Conservation (phyloP, 164 flowering plant genomes). For the Vitis vinifera region DNA sequence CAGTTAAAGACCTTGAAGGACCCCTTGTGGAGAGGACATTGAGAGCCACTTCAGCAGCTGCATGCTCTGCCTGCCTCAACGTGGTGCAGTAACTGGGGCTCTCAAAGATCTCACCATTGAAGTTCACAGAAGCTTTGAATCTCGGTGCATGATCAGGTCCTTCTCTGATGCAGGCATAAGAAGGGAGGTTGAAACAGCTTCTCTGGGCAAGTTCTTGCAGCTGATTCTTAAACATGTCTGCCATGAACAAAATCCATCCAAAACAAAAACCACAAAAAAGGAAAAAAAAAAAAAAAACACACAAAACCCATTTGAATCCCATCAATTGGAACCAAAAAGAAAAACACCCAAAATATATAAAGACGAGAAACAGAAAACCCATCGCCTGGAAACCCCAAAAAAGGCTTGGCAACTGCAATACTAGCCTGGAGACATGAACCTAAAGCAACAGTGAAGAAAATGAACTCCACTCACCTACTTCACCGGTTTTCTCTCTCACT, state of each 20-base stretch:
- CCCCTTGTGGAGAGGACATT: constrained; percentile 57
- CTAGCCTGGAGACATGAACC: neutral
- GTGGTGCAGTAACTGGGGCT: constrained; percentile 70
- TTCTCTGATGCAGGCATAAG: constrained; percentile 68
- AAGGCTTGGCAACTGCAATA: no score
- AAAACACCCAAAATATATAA: neutral
- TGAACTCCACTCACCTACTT: constrained; percentile 13
- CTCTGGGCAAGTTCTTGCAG: constrained; percentile 88
- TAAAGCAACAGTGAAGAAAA: neutral
- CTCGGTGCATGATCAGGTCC: constrained; percentile 95
- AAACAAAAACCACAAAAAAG: constrained; percentile 9
- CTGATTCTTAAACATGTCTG: constrained; percentile 82
- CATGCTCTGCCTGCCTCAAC: constrained; percentile 82
- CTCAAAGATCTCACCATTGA: constrained; percentile 81
- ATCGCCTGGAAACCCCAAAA: no score
- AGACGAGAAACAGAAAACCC: neutral
- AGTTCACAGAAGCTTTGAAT: constrained; percentile 79
- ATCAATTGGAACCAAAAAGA: no score
- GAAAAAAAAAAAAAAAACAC: neutral
- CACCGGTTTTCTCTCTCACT: constrained; percentile 12
- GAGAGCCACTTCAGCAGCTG: constrained; percentile 90
- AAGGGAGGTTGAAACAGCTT: constrained; percentile 83
- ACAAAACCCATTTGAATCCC: no score
- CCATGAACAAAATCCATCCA: constrained; percentile 1
- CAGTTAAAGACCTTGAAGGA: constrained; percentile 70